phyloP scores from a whole-genome alignment of 495 filamentous ascomycete species.

The Chaetomium cochliodes region DNA sequence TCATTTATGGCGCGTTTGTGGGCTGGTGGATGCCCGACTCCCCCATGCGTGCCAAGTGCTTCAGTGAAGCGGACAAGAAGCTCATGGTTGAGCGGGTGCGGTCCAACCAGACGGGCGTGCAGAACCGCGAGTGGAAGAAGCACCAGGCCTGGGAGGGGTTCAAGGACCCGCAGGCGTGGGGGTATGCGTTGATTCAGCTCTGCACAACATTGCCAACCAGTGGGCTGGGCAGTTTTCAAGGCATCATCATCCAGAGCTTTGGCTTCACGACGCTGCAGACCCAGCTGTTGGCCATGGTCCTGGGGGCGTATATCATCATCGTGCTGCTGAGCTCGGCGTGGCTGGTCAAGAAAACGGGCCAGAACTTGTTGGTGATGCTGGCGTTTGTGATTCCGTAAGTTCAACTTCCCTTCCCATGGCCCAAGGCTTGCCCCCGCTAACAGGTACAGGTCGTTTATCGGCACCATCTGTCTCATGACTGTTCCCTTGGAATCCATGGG shows the following conservation, averaged over 20 bases:
- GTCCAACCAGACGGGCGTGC: constrained; percentile 64
- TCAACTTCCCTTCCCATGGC: not conserved
- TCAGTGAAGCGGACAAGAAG: constrained; percentile 55
- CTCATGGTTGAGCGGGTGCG: constrained; percentile 59
- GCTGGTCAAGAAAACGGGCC: constrained; percentile 61
- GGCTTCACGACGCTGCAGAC: constrained; percentile 53
- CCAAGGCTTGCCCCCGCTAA: not conserved
- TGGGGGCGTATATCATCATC: constrained; percentile 68
- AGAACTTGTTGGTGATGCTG: constrained; percentile 65
- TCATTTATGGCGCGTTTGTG: constrained; percentile 56
- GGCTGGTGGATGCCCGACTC: constrained; percentile 63
- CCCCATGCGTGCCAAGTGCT: constrained; percentile 59
- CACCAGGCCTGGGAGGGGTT: constrained; percentile 49
- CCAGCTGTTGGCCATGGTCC: constrained; percentile 64
- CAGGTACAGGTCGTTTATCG: constrained; percentile 48
- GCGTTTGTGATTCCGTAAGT: constrained; percentile 63
- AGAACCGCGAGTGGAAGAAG: constrained; percentile 56
- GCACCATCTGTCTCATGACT: constrained; percentile 57
- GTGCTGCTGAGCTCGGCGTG: constrained; percentile 62
- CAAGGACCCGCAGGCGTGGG: constrained; percentile 50
- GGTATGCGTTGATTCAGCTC: constrained; percentile 56
- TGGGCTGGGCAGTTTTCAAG: constrained; percentile 65
- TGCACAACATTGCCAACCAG: constrained; percentile 67
- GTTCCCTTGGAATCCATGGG: constrained; percentile 46
- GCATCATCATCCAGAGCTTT: constrained; percentile 57